Base-by-base conservation (phyloP, 1,284 basidiomycete species). In the Rhodotorula sp. region DNA sequence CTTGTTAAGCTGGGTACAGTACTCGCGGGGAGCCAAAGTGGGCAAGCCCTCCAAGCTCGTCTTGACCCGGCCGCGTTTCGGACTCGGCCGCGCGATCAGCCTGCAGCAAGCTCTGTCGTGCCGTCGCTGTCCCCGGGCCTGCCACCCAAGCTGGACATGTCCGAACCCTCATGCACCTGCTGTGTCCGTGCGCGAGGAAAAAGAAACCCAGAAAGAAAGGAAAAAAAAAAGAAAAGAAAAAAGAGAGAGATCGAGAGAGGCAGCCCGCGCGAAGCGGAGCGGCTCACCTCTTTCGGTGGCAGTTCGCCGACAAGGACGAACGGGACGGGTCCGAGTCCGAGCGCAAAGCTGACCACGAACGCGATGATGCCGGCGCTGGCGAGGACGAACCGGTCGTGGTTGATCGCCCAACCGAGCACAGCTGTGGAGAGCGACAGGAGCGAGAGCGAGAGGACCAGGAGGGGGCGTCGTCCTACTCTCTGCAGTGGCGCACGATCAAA, bases 231-330 rank as follows among this genome's bases (percentile, higher is more conserved):
- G 2, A 14, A 7, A 21, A 50, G 2, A 18, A 31, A 15, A 31
- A 2, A 26, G 48, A 10, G 26, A 61, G 43, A 8, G 12, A 26
- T 5, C 4, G 34, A 34, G 34, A 5, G 34, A 34, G 8, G 7
- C 5, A 34, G 34, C 34, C 34, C 34, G 34, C 34, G 34, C 12
- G 2, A 31, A 21, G 31, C 49, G 34, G 26, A 23, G 3, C 16
- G 23, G 38, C 72, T 65, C 28, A 76, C 77, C 62, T 70, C 61
- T 19, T 64, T 61, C 2, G 80, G 80, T 2, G 82, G 80, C 31
- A 83, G 64, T 69, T 83, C 82, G 7, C 81, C 80, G 6, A 82
- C 69, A 34, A 83, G 78, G 31, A 83, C 78, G 61, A 83, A 83
- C 2, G 82, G 82, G 15, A 83, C 72, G 4, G 82, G 81, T 0